phyloP scores from a whole-genome alignment of 805 yeast genomes.

The Spathaspora passalidarum region DNA sequence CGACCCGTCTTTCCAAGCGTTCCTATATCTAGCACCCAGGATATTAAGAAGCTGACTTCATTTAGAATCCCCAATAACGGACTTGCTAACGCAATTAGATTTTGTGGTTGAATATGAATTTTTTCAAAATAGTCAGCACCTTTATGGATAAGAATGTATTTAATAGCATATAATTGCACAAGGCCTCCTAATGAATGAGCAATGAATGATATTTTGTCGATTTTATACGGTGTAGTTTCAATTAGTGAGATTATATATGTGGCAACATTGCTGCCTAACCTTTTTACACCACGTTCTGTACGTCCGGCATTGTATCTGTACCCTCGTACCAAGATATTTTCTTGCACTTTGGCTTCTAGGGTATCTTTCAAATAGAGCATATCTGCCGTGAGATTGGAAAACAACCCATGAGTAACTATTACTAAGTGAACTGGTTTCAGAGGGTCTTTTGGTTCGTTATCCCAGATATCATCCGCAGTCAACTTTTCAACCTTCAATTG shows the following conservation, averaged over 20 bases:
- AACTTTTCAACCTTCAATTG: slow-evolving; percentile 23
- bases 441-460: slow-evolving; percentile 20
- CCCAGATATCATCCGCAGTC: slow-evolving; percentile 34
- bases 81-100: slow-evolving; percentile 39
- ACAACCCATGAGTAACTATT: slow-evolving; percentile 43
- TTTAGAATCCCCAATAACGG: slow-evolving; percentile 42
- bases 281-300: slow-evolving; percentile 40
- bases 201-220: slow-evolving; percentile 35
- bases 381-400: slow-evolving; percentile 43
- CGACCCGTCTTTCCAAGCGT: slow-evolving; percentile 45
- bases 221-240: slow-evolving; percentile 15
- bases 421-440: slow-evolving; percentile 36
- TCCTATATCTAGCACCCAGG: slow-evolving; percentile 43
- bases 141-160: slow-evolving; percentile 28
- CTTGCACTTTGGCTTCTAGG: slow-evolving; percentile 22
- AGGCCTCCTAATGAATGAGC: slow-evolving; percentile 46
- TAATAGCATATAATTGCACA: slow-evolving; percentile 40
- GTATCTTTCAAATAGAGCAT: slow-evolving; percentile 40
- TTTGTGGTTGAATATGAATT: slow-evolving; percentile 25
- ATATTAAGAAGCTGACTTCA: slow-evolving; percentile 37
- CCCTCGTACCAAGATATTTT: slow-evolving; percentile 38
- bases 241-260: slow-evolving; percentile 25
- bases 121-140: slow-evolving; percentile 29
- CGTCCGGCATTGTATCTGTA: slow-evolving; percentile 38
- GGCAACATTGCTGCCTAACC: slow-evolving; percentile 32